Evolutionary conservation across 805 yeast genomes (phyloP).

Genomic region (Metschnikowia lochheadii): DNA sequence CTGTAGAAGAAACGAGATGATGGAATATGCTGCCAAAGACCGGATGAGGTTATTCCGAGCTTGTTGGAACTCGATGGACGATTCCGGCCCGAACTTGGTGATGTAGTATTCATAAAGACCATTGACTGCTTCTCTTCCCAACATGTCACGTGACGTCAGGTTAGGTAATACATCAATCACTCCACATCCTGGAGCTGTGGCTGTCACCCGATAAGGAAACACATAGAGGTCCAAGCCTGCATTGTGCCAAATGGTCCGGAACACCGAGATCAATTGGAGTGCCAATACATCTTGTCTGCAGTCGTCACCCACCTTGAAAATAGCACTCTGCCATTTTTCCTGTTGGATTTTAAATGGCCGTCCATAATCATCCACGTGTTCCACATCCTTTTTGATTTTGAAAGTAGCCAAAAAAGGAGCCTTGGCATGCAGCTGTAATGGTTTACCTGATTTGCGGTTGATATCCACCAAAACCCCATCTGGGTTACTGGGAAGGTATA

Average conservation of each 20-base stretch:
- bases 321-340: slow-evolving; percentile 89
- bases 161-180: slow-evolving; percentile 96
- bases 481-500: slow-evolving; percentile 93
- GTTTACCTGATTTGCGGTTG: slow-evolving; percentile 86
- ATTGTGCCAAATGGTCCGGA: slow-evolving; percentile 84
- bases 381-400: slow-evolving; percentile 62
- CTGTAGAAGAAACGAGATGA: slow-evolving; percentile 84
- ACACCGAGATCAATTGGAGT: slow-evolving; percentile 83
- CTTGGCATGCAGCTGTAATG: slow-evolving; percentile 96
- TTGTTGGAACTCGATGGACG: slow-evolving; percentile 79
- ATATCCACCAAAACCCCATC: slow-evolving; percentile 93
- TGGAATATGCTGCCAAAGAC: slow-evolving; percentile 90
- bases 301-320: slow-evolving; percentile 98
- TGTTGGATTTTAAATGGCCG: slow-evolving; percentile 32
- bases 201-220: slow-evolving; percentile 92
- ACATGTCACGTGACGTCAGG: slow-evolving; percentile 94
- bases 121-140: slow-evolving; percentile 97
- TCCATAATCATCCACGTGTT: slow-evolving; percentile 40
- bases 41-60: slow-evolving; percentile 92
- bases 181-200: slow-evolving; percentile 99
- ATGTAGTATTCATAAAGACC: slow-evolving; percentile 90
- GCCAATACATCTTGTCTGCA: slow-evolving; percentile 97
- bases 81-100: slow-evolving; percentile 93
- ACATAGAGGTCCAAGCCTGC: slow-evolving; percentile 88
- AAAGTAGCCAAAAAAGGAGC: slow-evolving; percentile 98